Conservation (phyloP, 2,329 filamentous ascomycete genomes). For the Dendryphion nanum region DNA sequence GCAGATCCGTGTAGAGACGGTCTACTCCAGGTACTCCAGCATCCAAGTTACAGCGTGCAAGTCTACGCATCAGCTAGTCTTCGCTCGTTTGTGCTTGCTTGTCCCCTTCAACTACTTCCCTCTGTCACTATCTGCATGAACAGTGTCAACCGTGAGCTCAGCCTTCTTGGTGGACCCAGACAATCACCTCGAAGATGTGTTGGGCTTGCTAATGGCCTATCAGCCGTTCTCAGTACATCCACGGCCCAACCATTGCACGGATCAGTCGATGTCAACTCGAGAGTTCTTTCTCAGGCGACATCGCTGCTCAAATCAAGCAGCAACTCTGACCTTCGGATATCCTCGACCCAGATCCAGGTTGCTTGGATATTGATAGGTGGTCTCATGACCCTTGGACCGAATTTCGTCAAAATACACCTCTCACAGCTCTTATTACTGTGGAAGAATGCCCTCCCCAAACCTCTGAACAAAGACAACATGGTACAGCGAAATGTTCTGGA, state of each 20-base stretch:
- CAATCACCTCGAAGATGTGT: conserved; percentile 81
- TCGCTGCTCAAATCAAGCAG: conserved; percentile 89
- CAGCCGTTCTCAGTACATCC: conserved; percentile 86
- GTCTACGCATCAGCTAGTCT: conserved; percentile 84
- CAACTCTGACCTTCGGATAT: conserved; percentile 84
- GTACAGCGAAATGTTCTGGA: conserved; percentile 81
- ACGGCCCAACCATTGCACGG: conserved; percentile 86
- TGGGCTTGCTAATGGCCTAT: conserved; percentile 87
- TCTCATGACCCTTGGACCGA: conserved; percentile 92
- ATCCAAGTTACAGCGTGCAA: conserved; percentile 95
- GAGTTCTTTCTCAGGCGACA: conserved; percentile 87
- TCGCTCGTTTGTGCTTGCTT: conserved; percentile 83
- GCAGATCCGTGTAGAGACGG: conserved; percentile 84
- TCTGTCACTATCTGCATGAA: conserved; percentile 97
- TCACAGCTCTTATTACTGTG: conserved; percentile 90
- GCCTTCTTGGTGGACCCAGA: conserved; percentile 69
- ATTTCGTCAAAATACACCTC: conserved; percentile 98
- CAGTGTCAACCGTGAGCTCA: conserved; percentile 82
- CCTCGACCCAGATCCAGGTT: conserved; percentile 93
- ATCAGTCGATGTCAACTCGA: conserved; percentile 91
- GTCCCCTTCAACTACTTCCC: conserved; percentile 85
- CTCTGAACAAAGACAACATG: conserved; percentile 88
- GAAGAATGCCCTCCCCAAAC: conserved; percentile 96
- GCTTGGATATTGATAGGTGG: conserved; percentile 97
- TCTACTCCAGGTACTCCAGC: conserved; percentile 84